Conservation (phyloP, 495 filamentous ascomycete species). For the Penicillium samsonianum region DNA sequence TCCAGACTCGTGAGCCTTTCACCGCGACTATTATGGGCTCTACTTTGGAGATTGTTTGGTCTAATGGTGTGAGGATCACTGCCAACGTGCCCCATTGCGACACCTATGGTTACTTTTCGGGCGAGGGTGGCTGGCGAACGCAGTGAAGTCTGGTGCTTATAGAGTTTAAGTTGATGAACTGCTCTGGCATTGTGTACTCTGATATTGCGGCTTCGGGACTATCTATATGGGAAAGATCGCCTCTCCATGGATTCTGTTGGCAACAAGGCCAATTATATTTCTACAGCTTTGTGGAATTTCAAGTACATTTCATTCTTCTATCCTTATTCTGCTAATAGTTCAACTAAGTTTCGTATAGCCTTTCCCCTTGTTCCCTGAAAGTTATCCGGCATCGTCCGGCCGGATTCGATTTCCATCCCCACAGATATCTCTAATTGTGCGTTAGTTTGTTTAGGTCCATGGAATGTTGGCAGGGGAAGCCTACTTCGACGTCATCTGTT, state of each 20-base stretch:
- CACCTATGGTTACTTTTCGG: constrained; percentile 6
- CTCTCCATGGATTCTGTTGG: neutral
- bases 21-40: constrained; percentile 9
- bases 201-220: neutral
- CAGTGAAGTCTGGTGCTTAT: neutral
- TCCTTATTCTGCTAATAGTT: neutral
- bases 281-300: neutral
- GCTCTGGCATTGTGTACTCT: neutral
- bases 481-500: constrained; percentile 4
- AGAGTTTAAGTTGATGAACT: neutral
- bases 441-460: constrained; percentile 1
- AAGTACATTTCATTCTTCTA: too few relatives aligned
- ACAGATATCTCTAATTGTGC: neutral
- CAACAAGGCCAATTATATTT: neutral
- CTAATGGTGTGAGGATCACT: constrained; percentile 14
- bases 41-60: constrained; percentile 12
- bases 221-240: neutral
- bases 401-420: constrained; percentile 6
- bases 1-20: constrained; percentile 7
- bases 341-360: neutral
- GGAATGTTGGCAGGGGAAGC: neutral
- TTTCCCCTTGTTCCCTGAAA: neutral
- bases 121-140: constrained; percentile 10
- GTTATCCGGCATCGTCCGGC: neutral
- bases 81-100: constrained; percentile 12